Evolutionary conservation across 495 filamentous ascomycete species (phyloP), one percentile per base, ranked within the genome.

Genomic region (Aspergillus carlsbadensis): DNA sequence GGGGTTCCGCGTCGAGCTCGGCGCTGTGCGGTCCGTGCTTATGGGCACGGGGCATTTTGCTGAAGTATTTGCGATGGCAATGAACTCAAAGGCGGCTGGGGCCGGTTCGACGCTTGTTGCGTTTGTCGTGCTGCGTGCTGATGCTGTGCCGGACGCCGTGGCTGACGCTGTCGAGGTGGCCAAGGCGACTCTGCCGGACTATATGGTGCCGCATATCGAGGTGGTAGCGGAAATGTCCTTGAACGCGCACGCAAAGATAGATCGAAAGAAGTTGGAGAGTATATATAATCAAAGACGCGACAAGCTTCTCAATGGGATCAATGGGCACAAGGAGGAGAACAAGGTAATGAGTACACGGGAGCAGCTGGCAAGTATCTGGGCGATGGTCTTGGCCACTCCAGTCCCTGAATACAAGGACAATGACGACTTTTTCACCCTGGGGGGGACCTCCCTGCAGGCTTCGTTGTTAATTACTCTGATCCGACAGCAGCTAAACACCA

Each of bases 1-100:
- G 2, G 81, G 81, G 0, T 18, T 78, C 4, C 75, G 79, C 1
- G 69, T 82, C 6, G 79, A 83, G 2, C 62, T 82, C 0, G 36
- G 57, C 5, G 78, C 81, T 6, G 59, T 82, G 3, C 77, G 78
- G 52, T 22, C 14, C 2, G 54, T 57, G 10, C 39, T 51, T 33
- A 22, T 58, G 29, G 22, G 21, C 4, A 58, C 55, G 0, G 37
- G 33, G 11, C 15, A 34, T 5, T 33, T 48, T 5, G 33, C 45
- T 13, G n/a, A 34, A 15, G 45, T 15, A 6, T n/a, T 48, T 10
- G 29, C 45, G 13, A 17, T 46, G 22, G 6, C 11, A 6, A 24
- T 46, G 10, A 11, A 22, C 14, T n/a, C n/a, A 11, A 21, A 6
- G 4, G n/a, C 3, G 22, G 24, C 43, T 8, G 43, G 43, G 10